Conservation (phyloP, 169 alveolate genomes). For the Eimeria mitis region DNA sequence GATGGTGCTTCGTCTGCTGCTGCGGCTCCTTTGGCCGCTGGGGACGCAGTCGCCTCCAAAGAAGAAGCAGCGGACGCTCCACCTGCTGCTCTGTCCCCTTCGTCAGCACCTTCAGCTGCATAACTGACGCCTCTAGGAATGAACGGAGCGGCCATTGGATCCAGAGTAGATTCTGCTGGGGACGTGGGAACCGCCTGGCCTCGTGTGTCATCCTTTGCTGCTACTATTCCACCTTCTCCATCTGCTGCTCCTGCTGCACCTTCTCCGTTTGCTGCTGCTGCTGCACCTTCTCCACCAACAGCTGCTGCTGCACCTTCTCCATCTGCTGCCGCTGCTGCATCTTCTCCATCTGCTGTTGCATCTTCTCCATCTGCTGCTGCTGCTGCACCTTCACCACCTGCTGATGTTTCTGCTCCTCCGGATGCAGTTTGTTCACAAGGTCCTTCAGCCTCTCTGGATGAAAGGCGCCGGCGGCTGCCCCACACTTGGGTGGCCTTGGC, state of each 20-base stretch:
- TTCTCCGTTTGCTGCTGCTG: conserved; percentile 27
- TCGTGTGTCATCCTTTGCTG: not conserved
- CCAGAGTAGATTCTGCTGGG: not conserved
- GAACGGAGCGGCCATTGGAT: not conserved
- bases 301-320: too few species aligned
- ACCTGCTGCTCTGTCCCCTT: not conserved
- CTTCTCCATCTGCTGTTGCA: not conserved
- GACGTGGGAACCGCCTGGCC: not conserved
- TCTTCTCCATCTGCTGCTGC: too few species aligned
- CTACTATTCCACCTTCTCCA: not conserved
- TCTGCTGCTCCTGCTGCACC: conserved; percentile 8
- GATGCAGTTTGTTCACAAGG: not conserved
- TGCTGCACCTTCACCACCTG: not conserved
- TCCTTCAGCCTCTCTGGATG: not conserved
- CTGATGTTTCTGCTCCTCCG: not conserved
- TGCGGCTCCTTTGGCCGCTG: conserved; percentile 17
- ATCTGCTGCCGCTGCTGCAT: too few species aligned
- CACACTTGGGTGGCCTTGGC: not conserved
- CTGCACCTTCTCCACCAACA: not conserved
- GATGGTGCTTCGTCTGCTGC: not conserved
- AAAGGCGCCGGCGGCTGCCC: not conserved
- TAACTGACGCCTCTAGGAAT: not conserved
- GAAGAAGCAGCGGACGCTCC: not conserved
- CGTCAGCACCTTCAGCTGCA: not conserved
- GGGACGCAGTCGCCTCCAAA: not conserved